Evolutionary conservation across 768 basidiomycete genomes (phyloP), one percentile per base, ranked within the genome.

Genomic region (Boletus sensibilis): DNA sequence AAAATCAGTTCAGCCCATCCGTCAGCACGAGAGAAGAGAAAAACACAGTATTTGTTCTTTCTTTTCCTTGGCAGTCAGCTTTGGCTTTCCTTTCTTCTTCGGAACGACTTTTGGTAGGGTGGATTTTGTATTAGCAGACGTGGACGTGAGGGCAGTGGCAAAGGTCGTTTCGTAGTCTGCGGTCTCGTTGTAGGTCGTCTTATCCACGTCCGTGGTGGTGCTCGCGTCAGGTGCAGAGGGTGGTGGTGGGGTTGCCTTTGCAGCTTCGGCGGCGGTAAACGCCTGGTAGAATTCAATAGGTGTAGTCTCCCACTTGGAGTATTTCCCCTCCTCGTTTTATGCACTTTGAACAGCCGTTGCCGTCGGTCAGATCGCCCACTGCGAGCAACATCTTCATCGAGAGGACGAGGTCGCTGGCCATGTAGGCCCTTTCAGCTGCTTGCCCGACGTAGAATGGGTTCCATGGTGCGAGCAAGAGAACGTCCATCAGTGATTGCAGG

Each of bases 41-140:
- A 8, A 8, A 64, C 83, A 59, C 53, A 91, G 91, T 65, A 80
- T 82, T 37, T 89, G 80, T 62, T 93, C 90, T 71, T 88, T 91
- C 79, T 86, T 93, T 75, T 92, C 90, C 68, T 88, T 92, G 12
- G 85, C 82, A 1, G 83, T 82, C 71, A 90, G 44, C 68, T 89
- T 90, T 7, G 80, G 75, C 66, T 91, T 92, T 1, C 68, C 75
- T 58, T 86, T 83, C 69, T 84, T 76, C 62, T 71, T 73, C 56
- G 71, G 84, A 0, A 3, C 42, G 7, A 48, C 5, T 76, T 84
- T 85, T 9, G 72, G 50, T n/a, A 66, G 73, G 0, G 75, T 72
- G 55, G 56, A 23, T n/a, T 78, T 78, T 40, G 71, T 66, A 11
- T 73, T 68, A 58, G 76, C 72, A n/a, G 76, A 74, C 2, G 73